Percentiles rank a stretch among this genome's conserved stretches.
Conservation (phyloP, 1,139 yeast genomes). For the Taphrina confusa region DNA sequence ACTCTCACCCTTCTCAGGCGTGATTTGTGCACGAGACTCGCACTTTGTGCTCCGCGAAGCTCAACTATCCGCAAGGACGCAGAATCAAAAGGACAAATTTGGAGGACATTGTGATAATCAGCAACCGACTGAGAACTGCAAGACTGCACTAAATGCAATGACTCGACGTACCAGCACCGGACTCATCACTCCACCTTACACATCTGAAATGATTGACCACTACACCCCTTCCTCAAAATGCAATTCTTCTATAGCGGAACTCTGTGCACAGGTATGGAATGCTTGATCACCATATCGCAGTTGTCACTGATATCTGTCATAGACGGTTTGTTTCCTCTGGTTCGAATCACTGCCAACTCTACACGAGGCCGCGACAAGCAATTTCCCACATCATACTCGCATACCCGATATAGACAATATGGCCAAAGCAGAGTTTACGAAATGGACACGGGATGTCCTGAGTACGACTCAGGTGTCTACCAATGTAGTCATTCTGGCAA, state of each 20-base stretch:
- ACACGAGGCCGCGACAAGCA: constrained; percentile 32
- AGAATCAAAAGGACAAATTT: no score
- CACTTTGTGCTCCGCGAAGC: no score
- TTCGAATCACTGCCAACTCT: constrained; percentile 31
- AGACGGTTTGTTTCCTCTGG: constrained; percentile 35
- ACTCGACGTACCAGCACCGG: constrained; percentile 5
- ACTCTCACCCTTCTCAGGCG: no score
- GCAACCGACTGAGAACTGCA: no score
- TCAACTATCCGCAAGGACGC: no score
- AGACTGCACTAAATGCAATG: constrained; percentile 8
- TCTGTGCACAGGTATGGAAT: constrained; percentile 31
- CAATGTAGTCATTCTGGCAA: constrained; percentile 47
- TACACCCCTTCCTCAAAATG: constrained; percentile 21
- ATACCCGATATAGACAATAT: constrained; percentile 20
- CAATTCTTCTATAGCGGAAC: constrained; percentile 18
- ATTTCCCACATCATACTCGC: constrained; percentile 25
- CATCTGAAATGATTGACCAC: constrained; percentile 6
- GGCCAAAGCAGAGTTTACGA: constrained; percentile 20
- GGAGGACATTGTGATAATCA: no score
- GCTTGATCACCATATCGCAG: background rate
- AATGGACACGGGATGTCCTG: constrained; percentile 41
- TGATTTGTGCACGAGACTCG: no score
- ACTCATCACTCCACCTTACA: constrained; percentile 21
- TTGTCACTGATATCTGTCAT: background rate
- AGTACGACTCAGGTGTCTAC: constrained; percentile 47